Evolutionary conservation across 805 yeast genomes (phyloP).

Genomic region (Nadsonia fulvescens): DNA sequence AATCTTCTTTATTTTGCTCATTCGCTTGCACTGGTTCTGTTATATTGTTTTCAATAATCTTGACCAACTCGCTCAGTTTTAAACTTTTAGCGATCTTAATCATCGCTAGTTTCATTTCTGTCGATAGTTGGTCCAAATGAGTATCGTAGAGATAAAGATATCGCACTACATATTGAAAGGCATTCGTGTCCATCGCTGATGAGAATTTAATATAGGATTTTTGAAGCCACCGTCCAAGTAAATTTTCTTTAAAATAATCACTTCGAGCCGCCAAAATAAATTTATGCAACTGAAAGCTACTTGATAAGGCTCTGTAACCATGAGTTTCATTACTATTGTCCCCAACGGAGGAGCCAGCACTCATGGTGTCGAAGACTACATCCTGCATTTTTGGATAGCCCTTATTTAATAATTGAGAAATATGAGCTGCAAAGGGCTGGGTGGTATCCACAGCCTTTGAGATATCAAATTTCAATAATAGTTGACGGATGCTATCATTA

Average conservation of each 20-base stretch:
- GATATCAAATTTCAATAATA: conserved; percentile 41
- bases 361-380: conserved; percentile 9
- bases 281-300: conserved; percentile 12
- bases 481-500: conserved; percentile 42
- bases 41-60: too few species aligned
- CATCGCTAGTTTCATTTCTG: too few species aligned
- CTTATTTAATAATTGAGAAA: conserved; percentile 28
- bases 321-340: too few species aligned
- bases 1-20: too few species aligned
- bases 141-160: conserved; percentile 23
- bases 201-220: conserved; percentile 11
- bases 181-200: conserved; percentile 12
- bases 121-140: too few species aligned
- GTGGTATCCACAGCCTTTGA: conserved; percentile 47
- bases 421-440: conserved; percentile 59
- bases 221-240: conserved; percentile 14
- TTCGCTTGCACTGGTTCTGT: too few species aligned
- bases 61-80: too few species aligned
- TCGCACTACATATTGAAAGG: conserved; percentile 16
- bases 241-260: conserved; percentile 14
- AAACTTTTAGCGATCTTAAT: too few species aligned
- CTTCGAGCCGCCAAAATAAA: conserved; percentile 16
- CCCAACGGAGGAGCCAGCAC: background rate
- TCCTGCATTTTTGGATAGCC: conserved; percentile 15
- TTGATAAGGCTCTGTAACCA: too few species aligned